Conservation (phyloP, 306 rosid species). For the Calophaca sinica region DNA sequence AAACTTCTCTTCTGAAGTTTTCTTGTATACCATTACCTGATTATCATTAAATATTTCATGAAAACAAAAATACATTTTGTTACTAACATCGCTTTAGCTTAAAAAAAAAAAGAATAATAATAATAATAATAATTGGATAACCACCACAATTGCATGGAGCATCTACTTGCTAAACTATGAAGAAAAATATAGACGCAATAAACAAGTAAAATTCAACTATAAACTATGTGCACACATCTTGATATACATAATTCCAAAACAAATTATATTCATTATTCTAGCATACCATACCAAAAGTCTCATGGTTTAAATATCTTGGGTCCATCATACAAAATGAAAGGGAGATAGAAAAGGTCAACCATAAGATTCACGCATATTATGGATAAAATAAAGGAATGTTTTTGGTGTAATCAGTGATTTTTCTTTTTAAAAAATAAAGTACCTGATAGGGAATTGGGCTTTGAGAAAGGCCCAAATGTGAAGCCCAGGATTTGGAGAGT, state of each 20-base stretch:
- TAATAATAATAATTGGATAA: not conserved
- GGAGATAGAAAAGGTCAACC: not conserved
- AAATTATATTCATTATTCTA: not conserved
- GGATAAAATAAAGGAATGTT: not conserved
- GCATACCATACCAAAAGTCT: conserved; percentile 4
- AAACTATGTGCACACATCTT: not conserved
- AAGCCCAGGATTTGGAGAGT: too few relatives aligned
- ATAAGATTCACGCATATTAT: not conserved
- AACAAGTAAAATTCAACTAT: conserved; percentile 14
- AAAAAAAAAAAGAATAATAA: not conserved
- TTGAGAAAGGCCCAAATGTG: too few relatives aligned
- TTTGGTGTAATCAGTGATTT: not conserved
- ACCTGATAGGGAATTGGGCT: too few relatives aligned
- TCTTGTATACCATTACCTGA: conserved; percentile 93
- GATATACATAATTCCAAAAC: conserved; percentile 23
- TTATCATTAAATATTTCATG: conserved; percentile 43
- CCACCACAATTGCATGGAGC: conserved; percentile 7
- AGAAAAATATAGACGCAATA: not conserved
- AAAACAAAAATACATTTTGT: conserved; percentile 5
- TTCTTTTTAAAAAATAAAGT: too few relatives aligned
- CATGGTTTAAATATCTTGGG: not conserved
- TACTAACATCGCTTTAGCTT: not conserved
- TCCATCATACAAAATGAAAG: not conserved
- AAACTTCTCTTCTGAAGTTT: conserved; percentile 89
- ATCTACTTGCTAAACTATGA: conserved; percentile 22